phyloP scores from a whole-genome alignment of 805 yeast genomes.

The Candida ortonii region DNA sequence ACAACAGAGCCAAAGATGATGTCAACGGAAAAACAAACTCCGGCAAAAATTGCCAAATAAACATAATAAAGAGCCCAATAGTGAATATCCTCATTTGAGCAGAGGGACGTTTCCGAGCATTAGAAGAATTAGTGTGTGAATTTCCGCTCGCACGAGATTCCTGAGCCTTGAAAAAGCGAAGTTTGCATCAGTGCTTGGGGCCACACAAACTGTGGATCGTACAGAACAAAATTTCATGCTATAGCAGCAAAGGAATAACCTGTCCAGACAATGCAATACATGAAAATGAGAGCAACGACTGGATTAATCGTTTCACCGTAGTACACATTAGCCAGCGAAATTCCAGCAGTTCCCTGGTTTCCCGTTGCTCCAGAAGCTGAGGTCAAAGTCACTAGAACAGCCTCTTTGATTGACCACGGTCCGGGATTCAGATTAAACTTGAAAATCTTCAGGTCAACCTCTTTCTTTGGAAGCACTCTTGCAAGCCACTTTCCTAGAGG shows the following conservation, averaged over 20 bases:
- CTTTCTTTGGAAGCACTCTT: slow-evolving; percentile 35
- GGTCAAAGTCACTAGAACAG: slow-evolving; percentile 49
- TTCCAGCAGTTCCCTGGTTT: slow-evolving; percentile 45
- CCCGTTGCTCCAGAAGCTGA: slow-evolving; percentile 55
- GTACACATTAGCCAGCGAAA: slow-evolving; percentile 45
- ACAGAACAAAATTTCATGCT: slow-evolving; percentile 42
- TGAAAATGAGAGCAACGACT: slow-evolving; percentile 40
- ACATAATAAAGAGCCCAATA: slow-evolving; percentile 33
- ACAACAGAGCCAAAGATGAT: slow-evolving; percentile 46
- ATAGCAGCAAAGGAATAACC: slow-evolving; percentile 55
- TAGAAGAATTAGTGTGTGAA: no score
- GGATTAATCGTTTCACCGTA: slow-evolving; percentile 39
- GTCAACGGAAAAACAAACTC: slow-evolving; percentile 48
- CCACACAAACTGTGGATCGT: slow-evolving; percentile 51
- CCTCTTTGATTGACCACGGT: slow-evolving; percentile 55
- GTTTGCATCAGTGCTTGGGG: slow-evolving; percentile 53
- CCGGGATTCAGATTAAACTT: slow-evolving; percentile 47
- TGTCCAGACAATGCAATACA: slow-evolving; percentile 51
- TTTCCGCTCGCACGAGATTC: slow-evolving; percentile 14
- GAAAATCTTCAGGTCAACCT: slow-evolving; percentile 17
- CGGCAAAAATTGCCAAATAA: slow-evolving; percentile 49
- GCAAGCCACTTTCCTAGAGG: slow-evolving; percentile 49
- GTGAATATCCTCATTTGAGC: slow-evolving; percentile 38
- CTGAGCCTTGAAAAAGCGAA: slow-evolving; percentile 36
- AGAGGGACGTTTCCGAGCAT: slow-evolving; percentile 13